Conservation (phyloP, 83 land plant genomes). For the Picea abies region DNA sequence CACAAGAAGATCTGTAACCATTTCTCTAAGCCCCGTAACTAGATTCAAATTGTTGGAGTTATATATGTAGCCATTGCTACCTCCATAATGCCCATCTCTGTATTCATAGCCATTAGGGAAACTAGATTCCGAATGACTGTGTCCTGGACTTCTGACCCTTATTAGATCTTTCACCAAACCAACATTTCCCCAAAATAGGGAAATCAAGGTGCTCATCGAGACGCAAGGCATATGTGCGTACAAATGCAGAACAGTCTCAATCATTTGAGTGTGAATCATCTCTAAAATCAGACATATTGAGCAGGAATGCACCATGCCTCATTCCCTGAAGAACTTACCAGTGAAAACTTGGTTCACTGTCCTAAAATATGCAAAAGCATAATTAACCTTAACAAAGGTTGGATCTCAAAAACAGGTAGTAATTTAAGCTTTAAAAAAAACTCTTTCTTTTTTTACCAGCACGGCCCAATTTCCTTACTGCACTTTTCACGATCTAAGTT, state of each 20-base stretch:
- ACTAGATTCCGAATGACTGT: constrained; percentile 11
- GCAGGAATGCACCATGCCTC: constrained; percentile 60
- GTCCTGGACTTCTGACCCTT: constrained; percentile 5
- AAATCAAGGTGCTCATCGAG: constrained; percentile 85
- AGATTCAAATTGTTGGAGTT: constrained; percentile 16
- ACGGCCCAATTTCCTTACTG: too few species aligned
- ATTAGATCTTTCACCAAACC: constrained; percentile 21
- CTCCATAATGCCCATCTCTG: constrained; percentile 15
- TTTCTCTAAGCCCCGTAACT: constrained; percentile 16
- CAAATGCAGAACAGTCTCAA: constrained; percentile 90
- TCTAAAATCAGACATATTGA: constrained; percentile 71
- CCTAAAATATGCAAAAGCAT: constrained; percentile 32
- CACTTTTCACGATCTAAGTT: too few species aligned
- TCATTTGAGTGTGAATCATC: constrained; percentile 85
- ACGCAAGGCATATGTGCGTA: constrained; percentile 73
- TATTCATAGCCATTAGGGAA: constrained; percentile 12
- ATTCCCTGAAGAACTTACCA: constrained; percentile 68
- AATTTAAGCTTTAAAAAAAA: too few species aligned
- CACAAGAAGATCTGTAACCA: constrained; percentile 11
- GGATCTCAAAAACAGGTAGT: too few species aligned
- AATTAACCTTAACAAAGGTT: too few species aligned
- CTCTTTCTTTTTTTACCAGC: too few species aligned
- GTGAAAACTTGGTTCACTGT: constrained; percentile 79
- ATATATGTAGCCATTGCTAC: constrained; percentile 20
- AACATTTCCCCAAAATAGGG: constrained; percentile 43